Conservation (phyloP, 2,329 filamentous ascomycete species). For the Blastomyces gilchristii region DNA sequence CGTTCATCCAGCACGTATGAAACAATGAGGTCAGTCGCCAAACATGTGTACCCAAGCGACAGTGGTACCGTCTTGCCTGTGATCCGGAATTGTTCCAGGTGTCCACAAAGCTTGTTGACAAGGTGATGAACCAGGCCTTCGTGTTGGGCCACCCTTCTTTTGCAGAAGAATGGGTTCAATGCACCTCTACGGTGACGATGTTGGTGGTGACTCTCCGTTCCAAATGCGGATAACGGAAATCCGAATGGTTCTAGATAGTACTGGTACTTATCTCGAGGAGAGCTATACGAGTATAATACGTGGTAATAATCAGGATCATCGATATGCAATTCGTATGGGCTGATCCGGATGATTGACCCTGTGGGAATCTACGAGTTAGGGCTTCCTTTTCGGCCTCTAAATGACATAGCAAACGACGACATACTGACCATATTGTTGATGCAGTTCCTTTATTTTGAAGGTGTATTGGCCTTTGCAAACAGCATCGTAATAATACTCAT, state of each 20-base stretch:
- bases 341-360: conserved; percentile 21
- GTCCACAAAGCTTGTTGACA: conserved; percentile 15
- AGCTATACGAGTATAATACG: conserved; percentile 17
- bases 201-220: conserved; percentile 19
- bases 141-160: conserved; percentile 14
- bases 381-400: not conserved
- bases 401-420: not conserved
- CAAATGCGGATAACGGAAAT: conserved; percentile 24
- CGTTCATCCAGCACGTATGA: conserved; percentile 30
- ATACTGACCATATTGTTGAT: conserved; percentile 24
- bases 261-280: conserved; percentile 18
- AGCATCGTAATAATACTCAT: conserved; percentile 23
- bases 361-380: not conserved
- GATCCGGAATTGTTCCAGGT: conserved; percentile 10
- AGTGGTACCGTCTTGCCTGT: conserved; percentile 9
- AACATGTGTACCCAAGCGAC: conserved; percentile 16
- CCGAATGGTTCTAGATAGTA: conserved; percentile 20
- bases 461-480: conserved; percentile 22
- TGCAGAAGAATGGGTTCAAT: conserved; percentile 23
- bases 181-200: conserved; percentile 22
- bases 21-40: conserved; percentile 39
- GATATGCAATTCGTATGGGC: conserved; percentile 20
- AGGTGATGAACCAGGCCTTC: conserved; percentile 17
- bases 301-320: conserved; percentile 18
- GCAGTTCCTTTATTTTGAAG: conserved; percentile 23